phyloP scores from a whole-genome alignment of 352 stramenopile genomes.

The Globisporangium megalacanthum region DNA sequence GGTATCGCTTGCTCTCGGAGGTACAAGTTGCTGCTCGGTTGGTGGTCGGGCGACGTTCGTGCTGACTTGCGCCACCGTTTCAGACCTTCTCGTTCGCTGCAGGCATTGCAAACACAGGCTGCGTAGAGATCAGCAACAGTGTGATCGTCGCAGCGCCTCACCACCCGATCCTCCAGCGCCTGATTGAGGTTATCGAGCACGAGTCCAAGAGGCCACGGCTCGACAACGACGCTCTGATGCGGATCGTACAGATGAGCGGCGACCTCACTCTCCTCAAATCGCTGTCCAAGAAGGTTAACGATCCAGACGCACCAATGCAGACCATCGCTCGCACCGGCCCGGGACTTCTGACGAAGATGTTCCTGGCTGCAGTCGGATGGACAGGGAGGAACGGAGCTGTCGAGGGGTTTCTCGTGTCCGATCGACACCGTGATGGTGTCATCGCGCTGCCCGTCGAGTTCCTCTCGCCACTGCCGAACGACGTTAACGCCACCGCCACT shows the following conservation, averaged over 20 bases:
- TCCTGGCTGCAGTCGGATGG: conserved; percentile 42
- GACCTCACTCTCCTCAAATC: conserved; percentile 2
- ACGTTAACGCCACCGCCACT: not conserved
- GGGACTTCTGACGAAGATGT: conserved; percentile 44
- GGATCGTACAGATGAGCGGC: conserved; percentile 23
- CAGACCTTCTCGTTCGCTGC: conserved; percentile 42
- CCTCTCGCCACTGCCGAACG: conserved; percentile 45
- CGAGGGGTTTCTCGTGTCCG: conserved; percentile 21
- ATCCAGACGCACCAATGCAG: conserved; percentile 15
- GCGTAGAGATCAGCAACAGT: conserved; percentile 73
- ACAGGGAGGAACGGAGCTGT: not conserved
- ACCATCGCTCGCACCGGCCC: conserved; percentile 51
- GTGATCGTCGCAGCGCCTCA: conserved; percentile 29
- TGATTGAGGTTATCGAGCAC: conserved; percentile 28
- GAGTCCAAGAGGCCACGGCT: conserved; percentile 10
- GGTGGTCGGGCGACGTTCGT: not conserved
- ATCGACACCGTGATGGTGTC: conserved; percentile 9
- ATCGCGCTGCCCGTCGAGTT: conserved; percentile 26
- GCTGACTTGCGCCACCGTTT: not conserved
- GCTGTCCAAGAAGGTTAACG: not conserved
- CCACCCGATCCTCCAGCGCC: conserved; percentile 25
- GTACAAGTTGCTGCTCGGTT: no score
- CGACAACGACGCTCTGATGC: conserved; percentile 13
- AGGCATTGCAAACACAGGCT: conserved; percentile 60
- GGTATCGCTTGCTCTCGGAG: conserved; percentile 9